phyloP scores from a whole-genome alignment of 805 yeast genomes.

The Saccharomycopsis fibuligera region DNA sequence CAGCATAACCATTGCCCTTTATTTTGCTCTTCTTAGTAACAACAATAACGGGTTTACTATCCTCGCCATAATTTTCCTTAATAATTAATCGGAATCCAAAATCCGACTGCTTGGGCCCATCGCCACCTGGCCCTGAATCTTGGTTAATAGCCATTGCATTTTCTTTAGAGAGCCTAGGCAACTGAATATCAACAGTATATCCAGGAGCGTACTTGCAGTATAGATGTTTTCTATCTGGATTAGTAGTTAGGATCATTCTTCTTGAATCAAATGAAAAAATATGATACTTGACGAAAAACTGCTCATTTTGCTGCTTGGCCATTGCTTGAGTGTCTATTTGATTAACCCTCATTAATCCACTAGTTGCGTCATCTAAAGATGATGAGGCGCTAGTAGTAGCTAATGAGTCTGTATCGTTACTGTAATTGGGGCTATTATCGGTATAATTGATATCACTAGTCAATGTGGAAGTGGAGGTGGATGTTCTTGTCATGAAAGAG shows the following conservation, averaged over 20 bases:
- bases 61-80: conserved; percentile 14
- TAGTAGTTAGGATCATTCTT: conserved; percentile 53
- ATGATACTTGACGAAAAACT: conserved; percentile 57
- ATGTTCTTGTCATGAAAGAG: too few relatives aligned
- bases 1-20: conserved; percentile 15
- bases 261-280: conserved; percentile 39
- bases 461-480: too few relatives aligned
- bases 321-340: neutral
- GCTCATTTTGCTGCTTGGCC: conserved; percentile 22
- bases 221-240: conserved; percentile 55
- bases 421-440: too few relatives aligned
- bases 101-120: conserved; percentile 22
- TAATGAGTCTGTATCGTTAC: too few relatives aligned
- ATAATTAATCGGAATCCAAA: conserved; percentile 31
- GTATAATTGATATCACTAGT: too few relatives aligned
- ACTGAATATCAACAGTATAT: conserved; percentile 40
- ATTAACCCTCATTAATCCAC: too few relatives aligned
- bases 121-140: too few relatives aligned
- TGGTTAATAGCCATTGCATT: conserved; percentile 11
- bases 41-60: conserved; percentile 10
- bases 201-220: conserved; percentile 60
- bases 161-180: neutral
- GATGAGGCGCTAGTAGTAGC: too few relatives aligned
- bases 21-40: conserved; percentile 12
- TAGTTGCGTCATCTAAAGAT: too few relatives aligned